These are phyloP conservation scores for Solanum lycopersicoides DNA, from an alignment of 257 asterid genomes.

Conservation along the genomic window DNA sequence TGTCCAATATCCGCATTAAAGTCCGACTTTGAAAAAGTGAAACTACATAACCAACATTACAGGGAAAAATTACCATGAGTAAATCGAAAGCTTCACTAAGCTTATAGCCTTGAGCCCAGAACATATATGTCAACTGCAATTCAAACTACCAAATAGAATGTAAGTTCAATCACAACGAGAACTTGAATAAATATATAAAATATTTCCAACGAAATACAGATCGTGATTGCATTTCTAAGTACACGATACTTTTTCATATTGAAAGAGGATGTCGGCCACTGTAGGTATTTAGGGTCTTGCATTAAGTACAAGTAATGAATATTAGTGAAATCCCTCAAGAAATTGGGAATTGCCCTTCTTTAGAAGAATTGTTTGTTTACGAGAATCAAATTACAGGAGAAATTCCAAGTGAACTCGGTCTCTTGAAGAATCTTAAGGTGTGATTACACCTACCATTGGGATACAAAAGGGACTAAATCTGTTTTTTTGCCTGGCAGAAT, in stretches of 20 bases:
- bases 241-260: background rate
- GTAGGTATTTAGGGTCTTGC: background rate
- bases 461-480: constrained; percentile 46
- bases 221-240: too few relatives aligned
- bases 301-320: background rate
- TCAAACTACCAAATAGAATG: too few relatives aligned
- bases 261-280: background rate
- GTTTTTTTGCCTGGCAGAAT: constrained; percentile 69
- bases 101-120: constrained; percentile 12
- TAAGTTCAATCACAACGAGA: too few relatives aligned
- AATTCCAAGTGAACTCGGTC: constrained; percentile 41
- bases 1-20: too few relatives aligned
- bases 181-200: too few relatives aligned
- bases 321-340: constrained; percentile 37
- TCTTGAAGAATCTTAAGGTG: constrained; percentile 36
- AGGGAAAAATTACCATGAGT: constrained; percentile 41
- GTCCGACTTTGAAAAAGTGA: background rate
- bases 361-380: constrained; percentile 44
- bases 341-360: constrained; percentile 45
- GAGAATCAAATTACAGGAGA: constrained; percentile 52
- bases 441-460: constrained; percentile 50
- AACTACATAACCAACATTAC: background rate
- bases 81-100: constrained; percentile 54
- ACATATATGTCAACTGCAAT: too few relatives aligned
- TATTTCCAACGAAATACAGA: too few relatives aligned